phyloP scores from a whole-genome alignment of 345 rosid species.

The Bruguiera parviflora region DNA sequence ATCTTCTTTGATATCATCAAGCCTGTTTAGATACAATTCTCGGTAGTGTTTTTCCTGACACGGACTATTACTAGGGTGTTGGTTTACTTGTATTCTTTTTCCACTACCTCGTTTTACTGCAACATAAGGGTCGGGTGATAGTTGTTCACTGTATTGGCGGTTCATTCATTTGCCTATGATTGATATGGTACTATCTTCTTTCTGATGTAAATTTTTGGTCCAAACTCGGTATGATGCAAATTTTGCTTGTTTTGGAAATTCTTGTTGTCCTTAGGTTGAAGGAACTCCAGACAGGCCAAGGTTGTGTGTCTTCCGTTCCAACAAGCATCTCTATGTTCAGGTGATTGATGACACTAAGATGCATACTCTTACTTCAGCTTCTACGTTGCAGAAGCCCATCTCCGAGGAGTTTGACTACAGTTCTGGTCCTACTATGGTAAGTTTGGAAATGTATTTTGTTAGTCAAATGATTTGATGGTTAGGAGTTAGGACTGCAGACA shows the following conservation, averaged over 20 bases:
- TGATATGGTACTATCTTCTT: neutral
- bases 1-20: neutral
- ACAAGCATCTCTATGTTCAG: constrained; percentile 86
- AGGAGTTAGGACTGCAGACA: neutral
- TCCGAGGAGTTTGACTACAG: constrained; percentile 57
- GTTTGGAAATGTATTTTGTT: constrained; percentile 21
- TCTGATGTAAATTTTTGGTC: neutral
- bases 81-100: no score
- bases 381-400: constrained; percentile 75
- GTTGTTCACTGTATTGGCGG: no score
- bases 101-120: no score
- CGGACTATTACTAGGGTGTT: no score
- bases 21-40: no score
- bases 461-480: neutral
- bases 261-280: constrained; percentile 41
- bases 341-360: constrained; percentile 96
- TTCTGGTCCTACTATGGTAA: constrained; percentile 79
- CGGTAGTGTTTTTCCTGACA: no score
- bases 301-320: constrained; percentile 75
- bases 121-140: no score
- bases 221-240: neutral
- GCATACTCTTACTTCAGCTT: constrained; percentile 93
- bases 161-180: neutral
- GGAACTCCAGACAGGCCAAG: constrained; percentile 92
- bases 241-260: neutral